Conservation (phyloP, 257 asterid species). For the Nicotiana benthamiana region DNA sequence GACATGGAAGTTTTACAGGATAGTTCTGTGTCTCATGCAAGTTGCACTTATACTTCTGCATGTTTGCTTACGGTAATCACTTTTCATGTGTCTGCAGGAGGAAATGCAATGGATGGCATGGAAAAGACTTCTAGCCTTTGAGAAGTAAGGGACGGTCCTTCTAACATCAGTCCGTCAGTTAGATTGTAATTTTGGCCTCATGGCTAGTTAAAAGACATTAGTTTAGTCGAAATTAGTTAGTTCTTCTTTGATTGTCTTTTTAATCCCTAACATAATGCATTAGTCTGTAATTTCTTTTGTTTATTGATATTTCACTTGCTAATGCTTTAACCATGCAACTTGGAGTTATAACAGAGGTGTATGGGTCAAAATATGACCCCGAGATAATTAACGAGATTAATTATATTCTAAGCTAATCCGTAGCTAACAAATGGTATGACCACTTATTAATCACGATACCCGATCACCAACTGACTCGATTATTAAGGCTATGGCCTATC, state of each 20-base stretch:
- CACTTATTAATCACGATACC: no score
- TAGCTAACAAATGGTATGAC: no score
- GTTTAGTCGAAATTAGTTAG: background rate
- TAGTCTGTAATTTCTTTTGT: background rate
- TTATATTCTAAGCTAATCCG: no score
- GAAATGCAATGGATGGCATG: constrained; percentile 93
- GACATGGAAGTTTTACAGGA: background rate
- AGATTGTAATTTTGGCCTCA: background rate
- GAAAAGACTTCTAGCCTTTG: constrained; percentile 74
- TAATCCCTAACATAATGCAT: background rate
- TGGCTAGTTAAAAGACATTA: constrained; percentile 2
- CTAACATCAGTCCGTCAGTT: background rate
- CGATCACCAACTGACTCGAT: no score
- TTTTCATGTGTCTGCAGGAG: constrained; percentile 48
- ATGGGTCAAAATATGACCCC: no score
- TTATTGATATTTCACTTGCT: background rate
- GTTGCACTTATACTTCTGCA: background rate
- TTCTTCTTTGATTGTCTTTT: background rate
- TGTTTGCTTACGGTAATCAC: background rate
- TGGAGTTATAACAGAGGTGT: background rate
- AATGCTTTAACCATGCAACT: background rate
- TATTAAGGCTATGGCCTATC: no score
- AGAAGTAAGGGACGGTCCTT: constrained; percentile 53
- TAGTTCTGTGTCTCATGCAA: background rate
- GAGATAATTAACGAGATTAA: no score